Evolutionary conservation across 139 green algal genomes (phyloP).

Genomic region (Auxenochlorella protothecoides): DNA sequence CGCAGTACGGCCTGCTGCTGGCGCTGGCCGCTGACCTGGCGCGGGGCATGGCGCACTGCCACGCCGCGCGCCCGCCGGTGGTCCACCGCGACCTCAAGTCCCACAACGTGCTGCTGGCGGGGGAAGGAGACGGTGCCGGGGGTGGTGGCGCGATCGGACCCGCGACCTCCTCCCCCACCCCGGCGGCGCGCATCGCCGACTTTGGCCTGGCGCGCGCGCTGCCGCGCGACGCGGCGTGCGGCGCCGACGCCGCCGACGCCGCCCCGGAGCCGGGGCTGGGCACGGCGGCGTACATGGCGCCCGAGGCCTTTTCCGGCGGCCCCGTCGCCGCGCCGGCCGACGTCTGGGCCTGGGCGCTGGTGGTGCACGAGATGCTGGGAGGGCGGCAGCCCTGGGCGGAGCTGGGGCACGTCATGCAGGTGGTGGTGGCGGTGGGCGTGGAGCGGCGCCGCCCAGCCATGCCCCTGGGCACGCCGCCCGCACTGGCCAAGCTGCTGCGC

Average conservation of each 20-base stretch:
- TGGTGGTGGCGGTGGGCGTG: slow-evolving; percentile 25
- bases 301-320: slow-evolving; percentile 13
- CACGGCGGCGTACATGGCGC: slow-evolving; percentile 20
- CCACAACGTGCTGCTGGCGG: slow-evolving; percentile 12
- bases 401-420: slow-evolving; percentile 22
- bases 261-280: slow-evolving; percentile 6
- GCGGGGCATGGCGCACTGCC: slow-evolving; percentile 13
- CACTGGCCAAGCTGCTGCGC: slow-evolving; percentile 14
- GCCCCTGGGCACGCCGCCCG: slow-evolving; percentile 4
- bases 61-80: slow-evolving; percentile 10
- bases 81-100: slow-evolving; percentile 26
- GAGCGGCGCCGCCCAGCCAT: slow-evolving; percentile 13
- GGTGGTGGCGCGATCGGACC: no score
- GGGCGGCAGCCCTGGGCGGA: slow-evolving; percentile 21
- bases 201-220: slow-evolving; percentile 22
- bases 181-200: slow-evolving; percentile 11
- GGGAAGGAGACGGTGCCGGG: background rate
- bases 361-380: slow-evolving; percentile 17
- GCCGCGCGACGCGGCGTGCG: background rate
- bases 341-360: slow-evolving; percentile 8
- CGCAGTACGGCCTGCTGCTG: slow-evolving; percentile 17
- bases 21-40: slow-evolving; percentile 16
- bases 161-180: background rate
- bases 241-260: no score
- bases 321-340: slow-evolving; percentile 2